Conservation (phyloP, 495 filamentous ascomycete genomes). For the Apiosordaria backusii region DNA sequence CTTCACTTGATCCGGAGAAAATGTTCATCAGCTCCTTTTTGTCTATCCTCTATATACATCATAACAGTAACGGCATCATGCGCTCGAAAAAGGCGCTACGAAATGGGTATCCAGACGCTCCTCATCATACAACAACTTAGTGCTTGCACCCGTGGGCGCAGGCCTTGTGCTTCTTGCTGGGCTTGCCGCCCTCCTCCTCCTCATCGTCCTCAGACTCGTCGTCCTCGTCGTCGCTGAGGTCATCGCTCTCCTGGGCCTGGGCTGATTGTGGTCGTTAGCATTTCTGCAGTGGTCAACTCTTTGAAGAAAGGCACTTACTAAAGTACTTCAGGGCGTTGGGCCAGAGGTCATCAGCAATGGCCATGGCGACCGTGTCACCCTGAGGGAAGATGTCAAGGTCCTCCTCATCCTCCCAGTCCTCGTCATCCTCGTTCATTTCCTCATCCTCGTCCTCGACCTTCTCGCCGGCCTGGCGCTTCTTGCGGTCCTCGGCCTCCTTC, state of each 20-base stretch:
- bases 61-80: neutral
- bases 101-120: neutral
- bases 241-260: slow-evolving; percentile 59
- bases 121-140: slow-evolving; percentile 7
- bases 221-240: slow-evolving; percentile 50
- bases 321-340: slow-evolving; percentile 85
- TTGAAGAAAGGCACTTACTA: slow-evolving; percentile 54
- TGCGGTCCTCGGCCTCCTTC: neutral
- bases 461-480: slow-evolving; percentile 49
- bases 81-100: neutral
- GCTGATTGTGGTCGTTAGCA: slow-evolving; percentile 37
- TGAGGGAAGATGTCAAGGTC: slow-evolving; percentile 73
- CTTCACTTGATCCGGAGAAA: neutral
- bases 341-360: slow-evolving; percentile 82
- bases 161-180: slow-evolving; percentile 46
- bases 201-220: slow-evolving; percentile 46
- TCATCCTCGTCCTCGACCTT: slow-evolving; percentile 53
- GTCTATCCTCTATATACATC: neutral
- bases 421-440: slow-evolving; percentile 45
- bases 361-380: slow-evolving; percentile 74
- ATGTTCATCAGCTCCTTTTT: neutral
- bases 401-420: slow-evolving; percentile 49
- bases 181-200: slow-evolving; percentile 35
- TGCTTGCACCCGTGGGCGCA: slow-evolving; percentile 22
- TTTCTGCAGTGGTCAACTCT: neutral